Evolutionary conservation across 2,329 filamentous ascomycete genomes (phyloP), one percentile per base, ranked within the genome.

Genomic region (Dryadomyces sulphureus): DNA sequence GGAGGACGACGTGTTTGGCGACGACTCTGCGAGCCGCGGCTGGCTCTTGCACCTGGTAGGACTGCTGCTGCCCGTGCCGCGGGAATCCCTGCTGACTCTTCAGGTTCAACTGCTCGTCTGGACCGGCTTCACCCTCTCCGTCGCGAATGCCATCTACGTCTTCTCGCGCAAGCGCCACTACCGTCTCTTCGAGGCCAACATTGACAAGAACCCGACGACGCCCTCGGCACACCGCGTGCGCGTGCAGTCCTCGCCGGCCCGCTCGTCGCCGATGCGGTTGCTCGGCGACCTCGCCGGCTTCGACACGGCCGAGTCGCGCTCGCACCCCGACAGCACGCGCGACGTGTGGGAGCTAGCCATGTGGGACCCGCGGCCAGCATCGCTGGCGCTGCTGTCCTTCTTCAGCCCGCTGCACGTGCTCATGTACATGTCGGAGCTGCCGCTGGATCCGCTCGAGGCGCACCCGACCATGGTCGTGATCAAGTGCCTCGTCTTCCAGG

Each of bases 341-440:
- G 89, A 98, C 61, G 92, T 98, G 9, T 98, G 92, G 92, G 89
- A 98, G 62, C 65, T 98, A 43, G 76, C 82, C 2, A 73, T 96
- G 7, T 98, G 92, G 92, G 89, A 96, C 59, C 92, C 93, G 30
- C 74, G 90, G 41, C 87, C 89, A 2, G 72, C 94, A 32, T 87
- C 79, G 40, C 65, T 96, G 45, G 78, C 81, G 34, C 67, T 96
- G 3, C 88, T 95, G 58, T 92, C 86, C 55, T 69, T 92, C 36
- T 96, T 98, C 66, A 94, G 89, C 55, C 92, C 92, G 0, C 84
- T 87, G 0, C 93, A 98, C 63, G 75, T 94, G n/a, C 66, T 94
- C 41, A 74, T 95, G 24, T 94, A 98, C 65, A 82, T 81, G 70
- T 72, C 94, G 27, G 89, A 90, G 54, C 72, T 98, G 1, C 93